phyloP scores from a whole-genome alignment of 176 grass and related monocot genomes.

The Oryza meridionalis region DNA sequence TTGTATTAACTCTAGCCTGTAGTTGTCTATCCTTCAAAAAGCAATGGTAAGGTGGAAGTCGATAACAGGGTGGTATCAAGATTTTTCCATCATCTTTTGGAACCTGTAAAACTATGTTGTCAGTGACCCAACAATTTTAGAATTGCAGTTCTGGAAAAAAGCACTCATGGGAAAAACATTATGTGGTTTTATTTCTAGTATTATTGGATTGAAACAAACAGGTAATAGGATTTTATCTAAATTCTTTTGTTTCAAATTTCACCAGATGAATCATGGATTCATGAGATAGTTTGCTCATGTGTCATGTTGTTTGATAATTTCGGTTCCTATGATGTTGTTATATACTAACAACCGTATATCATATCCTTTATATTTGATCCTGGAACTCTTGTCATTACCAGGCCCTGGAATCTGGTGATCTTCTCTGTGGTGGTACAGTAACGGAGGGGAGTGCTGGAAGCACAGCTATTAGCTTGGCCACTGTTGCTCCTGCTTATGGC shows the following conservation, averaged over 20 bases:
- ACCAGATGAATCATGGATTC: constrained; percentile 13
- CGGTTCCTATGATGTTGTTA: neutral
- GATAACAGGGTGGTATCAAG: neutral
- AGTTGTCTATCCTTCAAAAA: constrained; percentile 6
- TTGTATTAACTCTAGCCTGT: neutral
- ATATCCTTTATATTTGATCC: constrained; percentile 30
- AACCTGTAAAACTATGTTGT: neutral
- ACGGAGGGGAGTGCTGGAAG: constrained; percentile 96
- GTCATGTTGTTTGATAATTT: neutral
- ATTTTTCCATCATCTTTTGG: constrained; percentile 11
- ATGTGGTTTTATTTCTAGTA: neutral
- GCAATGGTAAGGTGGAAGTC: neutral
- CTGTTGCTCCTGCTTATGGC: constrained; percentile 84
- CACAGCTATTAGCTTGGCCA: constrained; percentile 96
- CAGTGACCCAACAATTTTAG: neutral
- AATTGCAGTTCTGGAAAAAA: neutral
- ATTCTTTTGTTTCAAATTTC: neutral
- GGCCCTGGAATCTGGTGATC: constrained; percentile 78
- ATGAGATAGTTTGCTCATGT: neutral
- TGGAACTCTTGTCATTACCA: constrained; percentile 27
- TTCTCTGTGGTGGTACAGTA: constrained; percentile 71
- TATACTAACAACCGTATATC: neutral
- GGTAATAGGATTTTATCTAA: neutral
- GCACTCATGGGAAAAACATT: neutral
- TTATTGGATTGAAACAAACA: neutral